Percentiles rank a stretch among this genome's conserved stretches.
Conservation (phyloP, 768 basidiomycete genomes). For the Paxillus ammoniavirescens region DNA sequence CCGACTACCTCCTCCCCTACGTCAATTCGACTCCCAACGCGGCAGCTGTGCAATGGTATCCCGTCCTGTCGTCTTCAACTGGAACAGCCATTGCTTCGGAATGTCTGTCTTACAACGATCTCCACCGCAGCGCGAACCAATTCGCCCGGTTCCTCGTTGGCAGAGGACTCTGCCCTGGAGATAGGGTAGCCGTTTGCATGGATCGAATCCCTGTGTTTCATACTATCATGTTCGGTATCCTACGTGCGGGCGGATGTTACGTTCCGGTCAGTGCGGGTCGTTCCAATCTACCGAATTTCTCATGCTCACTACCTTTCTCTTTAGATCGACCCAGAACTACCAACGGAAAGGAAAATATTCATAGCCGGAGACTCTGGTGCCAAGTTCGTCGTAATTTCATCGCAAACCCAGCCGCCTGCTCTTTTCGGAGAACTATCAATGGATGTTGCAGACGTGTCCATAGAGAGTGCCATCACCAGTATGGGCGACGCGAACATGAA, state of each 20-base stretch:
- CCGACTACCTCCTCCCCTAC: conserved; percentile 24
- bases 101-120: conserved; percentile 31
- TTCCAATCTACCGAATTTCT: background rate
- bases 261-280: conserved; percentile 40
- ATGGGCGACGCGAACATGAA: conserved; percentile 30
- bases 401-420: conserved; percentile 3
- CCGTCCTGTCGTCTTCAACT: conserved; percentile 5
- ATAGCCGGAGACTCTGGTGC: conserved; percentile 44
- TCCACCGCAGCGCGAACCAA: conserved; percentile 38
- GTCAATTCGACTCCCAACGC: conserved; percentile 11
- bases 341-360: conserved; percentile 42
- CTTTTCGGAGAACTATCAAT: conserved; percentile 22
- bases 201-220: conserved; percentile 43
- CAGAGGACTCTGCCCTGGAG: conserved; percentile 35
- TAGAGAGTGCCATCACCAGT: conserved; percentile 26
- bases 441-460: conserved; percentile 15
- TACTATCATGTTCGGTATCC: conserved; percentile 40
- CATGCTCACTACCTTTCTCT: background rate
- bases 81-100: conserved; percentile 1
- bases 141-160: conserved; percentile 42
- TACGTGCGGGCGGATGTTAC: conserved; percentile 51
- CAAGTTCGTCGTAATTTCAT: conserved; percentile 39
- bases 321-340: conserved; percentile 53
- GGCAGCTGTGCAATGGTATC: conserved; percentile 24
- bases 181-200: conserved; percentile 47